Base-by-base conservation (phyloP, 2,329 filamentous ascomycete genomes). In the Sclerotinia trifoliorum region DNA sequence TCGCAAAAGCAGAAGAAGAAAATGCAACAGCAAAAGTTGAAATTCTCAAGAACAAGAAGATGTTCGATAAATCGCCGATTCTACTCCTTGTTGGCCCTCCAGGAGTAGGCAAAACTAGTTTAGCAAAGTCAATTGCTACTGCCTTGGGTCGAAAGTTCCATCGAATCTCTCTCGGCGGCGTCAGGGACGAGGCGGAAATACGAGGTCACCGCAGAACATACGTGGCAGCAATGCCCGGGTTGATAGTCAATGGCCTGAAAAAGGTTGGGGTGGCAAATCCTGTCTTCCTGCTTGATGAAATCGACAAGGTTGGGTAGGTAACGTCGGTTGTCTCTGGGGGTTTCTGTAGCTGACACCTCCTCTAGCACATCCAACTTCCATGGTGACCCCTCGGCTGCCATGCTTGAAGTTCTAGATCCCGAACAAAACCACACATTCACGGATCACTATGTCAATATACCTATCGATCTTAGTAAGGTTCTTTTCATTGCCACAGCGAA, bases 401-500 rank as follows among this genome's bases (percentile, higher is more conserved):
- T 99, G 94, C 88, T 99, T 19, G 95, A 99, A 79, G 95, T 99
- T 15, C 84, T 99, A 57, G 95, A 99, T 76, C 95, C 95, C 0
- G 95, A 99, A 79, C 95, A 99, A 80, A 99, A 99, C 77, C 87
- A 96, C 79, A 90, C 88, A 13, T 99, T 99, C 80, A 92, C 89
- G 42, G 95, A 99, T 77, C 95, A 99, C 80, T 99, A 98, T 78
- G 88, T 99, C 78, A 94, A 94, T 75, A 93, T 97, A 71, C 94
- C 95, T 0, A 92, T 98, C 73, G 95, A 99, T 77, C 84, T 99
- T 26, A 96, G 93, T 81, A 97, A 96, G 80, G 92, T 99, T 29
- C 85, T 99, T 15, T 99, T 99, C 81, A 97, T 99, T 75, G 95
- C 95, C 8, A 99, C 95, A 0, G 95, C 95, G 57, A 99, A 99